These are phyloP conservation scores for Ambispora gerdemannii DNA, from an alignment of 192 early-diverging fungal species.

Conservation along the genomic window DNA sequence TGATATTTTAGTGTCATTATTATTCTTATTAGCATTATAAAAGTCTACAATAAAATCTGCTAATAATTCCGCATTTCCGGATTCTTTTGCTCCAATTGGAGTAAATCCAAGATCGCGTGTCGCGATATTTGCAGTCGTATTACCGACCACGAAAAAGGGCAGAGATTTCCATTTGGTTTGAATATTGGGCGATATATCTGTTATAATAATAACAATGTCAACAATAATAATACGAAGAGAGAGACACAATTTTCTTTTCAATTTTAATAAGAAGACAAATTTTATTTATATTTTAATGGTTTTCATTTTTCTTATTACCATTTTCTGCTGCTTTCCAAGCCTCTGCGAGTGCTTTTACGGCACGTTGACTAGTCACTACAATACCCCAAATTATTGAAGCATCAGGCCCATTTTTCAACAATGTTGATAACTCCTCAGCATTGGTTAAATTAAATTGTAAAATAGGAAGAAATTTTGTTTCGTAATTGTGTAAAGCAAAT, in stretches of 20 bases:
- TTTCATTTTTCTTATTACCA: constrained; percentile 1
- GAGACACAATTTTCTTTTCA: too few species aligned
- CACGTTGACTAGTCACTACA: constrained; percentile 42
- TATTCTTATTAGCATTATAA: background rate
- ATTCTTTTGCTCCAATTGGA: constrained; percentile 23
- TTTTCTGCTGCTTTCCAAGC: constrained; percentile 26
- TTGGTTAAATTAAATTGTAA: constrained; percentile 22
- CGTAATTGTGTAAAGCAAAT: background rate
- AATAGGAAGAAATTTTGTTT: constrained; percentile 33
- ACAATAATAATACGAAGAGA: too few species aligned
- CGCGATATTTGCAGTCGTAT: constrained; percentile 37
- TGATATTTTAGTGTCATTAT: background rate
- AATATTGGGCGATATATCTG: background rate
- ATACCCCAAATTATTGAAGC: constrained; percentile 31
- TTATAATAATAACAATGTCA: constrained; percentile 18
- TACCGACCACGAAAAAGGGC: constrained; percentile 47
- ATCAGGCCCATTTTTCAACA: constrained; percentile 26
- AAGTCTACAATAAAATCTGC: constrained; percentile 34
- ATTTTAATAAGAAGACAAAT: background rate
- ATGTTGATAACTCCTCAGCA: constrained; percentile 13
- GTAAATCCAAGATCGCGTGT: constrained; percentile 18
- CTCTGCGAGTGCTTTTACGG: constrained; percentile 37
- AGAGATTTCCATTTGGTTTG: constrained; percentile 33
- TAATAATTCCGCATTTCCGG: constrained; percentile 43
- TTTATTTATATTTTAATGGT: background rate